phyloP scores from a whole-genome alignment of 768 basidiomycete species.

The Psilocybe cubensis region DNA sequence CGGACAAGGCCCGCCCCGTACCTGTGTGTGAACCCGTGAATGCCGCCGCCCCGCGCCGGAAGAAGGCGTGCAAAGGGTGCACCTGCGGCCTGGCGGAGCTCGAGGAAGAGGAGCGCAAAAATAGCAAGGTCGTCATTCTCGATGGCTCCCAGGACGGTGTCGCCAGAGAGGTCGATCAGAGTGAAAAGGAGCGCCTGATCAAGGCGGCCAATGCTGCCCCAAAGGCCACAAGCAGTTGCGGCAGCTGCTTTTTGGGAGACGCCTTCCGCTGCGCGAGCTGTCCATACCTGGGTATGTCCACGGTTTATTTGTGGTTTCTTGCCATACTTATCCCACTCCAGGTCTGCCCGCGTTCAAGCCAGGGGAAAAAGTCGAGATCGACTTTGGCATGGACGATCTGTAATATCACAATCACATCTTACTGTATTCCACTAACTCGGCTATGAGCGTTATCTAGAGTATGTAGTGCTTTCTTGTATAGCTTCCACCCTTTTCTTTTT shows the following conservation, averaged over 20 bases:
- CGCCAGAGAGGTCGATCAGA: conserved; percentile 56
- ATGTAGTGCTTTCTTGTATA: conserved; percentile 18
- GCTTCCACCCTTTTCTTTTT: not conserved
- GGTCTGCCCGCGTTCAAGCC: conserved; percentile 98
- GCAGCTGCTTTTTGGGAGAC: conserved; percentile 96
- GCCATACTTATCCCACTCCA: conserved; percentile 33
- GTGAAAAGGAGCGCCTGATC: conserved; percentile 67
- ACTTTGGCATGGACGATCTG: conserved; percentile 88
- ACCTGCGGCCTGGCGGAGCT: conserved; percentile 95
- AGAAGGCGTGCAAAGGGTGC: conserved; percentile 96
- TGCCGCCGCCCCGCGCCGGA: conserved; percentile 60
- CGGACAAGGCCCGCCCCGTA: conserved; percentile 79
- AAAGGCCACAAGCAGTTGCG: conserved; percentile 95
- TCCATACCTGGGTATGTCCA: conserved; percentile 89
- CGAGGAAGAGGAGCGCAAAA: conserved; percentile 77
- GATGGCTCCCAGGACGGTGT: conserved; percentile 65
- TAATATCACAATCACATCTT: conserved; percentile 30
- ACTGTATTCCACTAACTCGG: conserved; percentile 1
- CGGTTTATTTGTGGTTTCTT: not conserved
- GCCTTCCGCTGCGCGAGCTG: conserved; percentile 97
- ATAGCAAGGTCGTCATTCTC: conserved; percentile 66
- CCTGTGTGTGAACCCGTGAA: conserved; percentile 75
- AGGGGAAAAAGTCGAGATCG: conserved; percentile 95
- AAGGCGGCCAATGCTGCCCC: conserved; percentile 72
- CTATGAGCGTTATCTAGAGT: conserved; percentile 9